Conservation (phyloP, 2,329 filamentous ascomycete species). For the Fonsecaea nubica region DNA sequence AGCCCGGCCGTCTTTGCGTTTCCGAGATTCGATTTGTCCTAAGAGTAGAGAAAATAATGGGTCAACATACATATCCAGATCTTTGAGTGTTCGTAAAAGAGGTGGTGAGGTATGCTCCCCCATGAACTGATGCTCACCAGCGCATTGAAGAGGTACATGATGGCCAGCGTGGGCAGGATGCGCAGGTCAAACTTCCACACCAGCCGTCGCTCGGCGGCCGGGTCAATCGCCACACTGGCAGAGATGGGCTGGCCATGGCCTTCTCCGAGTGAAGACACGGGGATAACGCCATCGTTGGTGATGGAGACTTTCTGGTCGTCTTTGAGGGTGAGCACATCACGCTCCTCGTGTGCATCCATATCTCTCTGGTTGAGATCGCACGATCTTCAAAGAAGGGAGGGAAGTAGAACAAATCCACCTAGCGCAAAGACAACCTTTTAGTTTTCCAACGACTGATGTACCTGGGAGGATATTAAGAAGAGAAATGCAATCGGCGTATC, state of each 20-base stretch:
- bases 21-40: conserved; percentile 60
- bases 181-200: conserved; percentile 62
- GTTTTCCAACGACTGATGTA: too few relatives aligned
- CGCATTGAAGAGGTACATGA: conserved; percentile 63
- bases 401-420: too few relatives aligned
- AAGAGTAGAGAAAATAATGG: not conserved
- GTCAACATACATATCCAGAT: too few relatives aligned
- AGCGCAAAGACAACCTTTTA: too few relatives aligned
- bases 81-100: too few relatives aligned
- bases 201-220: conserved; percentile 56
- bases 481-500: too few relatives aligned
- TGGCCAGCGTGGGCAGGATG: conserved; percentile 63
- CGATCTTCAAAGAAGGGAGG: too few relatives aligned
- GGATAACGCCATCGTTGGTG: conserved; percentile 23
- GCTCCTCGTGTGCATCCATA: conserved; percentile 15
- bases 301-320: conserved; percentile 23
- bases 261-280: conserved; percentile 5
- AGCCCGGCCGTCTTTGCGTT: conserved; percentile 65
- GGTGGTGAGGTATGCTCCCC: too few relatives aligned
- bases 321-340: conserved; percentile 4
- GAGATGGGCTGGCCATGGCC: conserved; percentile 20
- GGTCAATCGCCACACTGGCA: conserved; percentile 46
- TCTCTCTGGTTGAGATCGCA: not conserved
- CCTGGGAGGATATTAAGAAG: too few relatives aligned
- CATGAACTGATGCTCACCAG: conserved; percentile 7